Base-by-base conservation (phyloP, 75 land plant species). In the Cunninghamia lanceolata region DNA sequence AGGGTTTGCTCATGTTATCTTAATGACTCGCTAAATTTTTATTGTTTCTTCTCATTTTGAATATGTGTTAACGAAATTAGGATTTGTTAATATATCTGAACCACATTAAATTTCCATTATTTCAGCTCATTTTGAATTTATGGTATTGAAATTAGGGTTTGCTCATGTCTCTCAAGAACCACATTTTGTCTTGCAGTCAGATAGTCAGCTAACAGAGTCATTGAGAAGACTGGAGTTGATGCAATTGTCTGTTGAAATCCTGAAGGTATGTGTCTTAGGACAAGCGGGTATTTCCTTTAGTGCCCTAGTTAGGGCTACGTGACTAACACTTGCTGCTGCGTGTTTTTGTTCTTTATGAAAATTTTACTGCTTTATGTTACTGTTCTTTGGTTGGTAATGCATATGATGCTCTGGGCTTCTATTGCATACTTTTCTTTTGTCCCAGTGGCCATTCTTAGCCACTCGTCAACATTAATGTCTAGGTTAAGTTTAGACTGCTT, bases 191-290 rank as follows among this genome's bases (percentile, higher is more conserved):
- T 83, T 53, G 70, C 91, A 95, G 96, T 87, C 92, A 45, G 93
- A 91, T 78, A 68, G 86, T 6, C 84, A 85, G 45, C 46, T 95
- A 80, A 86, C 81, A 42, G 96, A 95, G 6, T 91, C 88, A 17
- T 76, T 94, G 87, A 91, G 93, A 88, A 89, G 88, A 81, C 92
- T 93, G 82, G 89, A 92, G 71, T 53, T 92, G 87, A 92, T 94
- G 96, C 85, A 83, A 59, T 86, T 95, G 54, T 84, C 93, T 32
- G 92, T 93, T 8, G 94, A 91, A 71, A 91, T 74, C 54, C 59
- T 95, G 13, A 89, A 95, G 91, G 96, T 93, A 16, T 32, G 84
- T 10, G 2, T 39, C 21, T 42, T 14, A 28, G 3, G 47, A 38
- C 50, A 45, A 45, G 45, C 13, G 46, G 46, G 13, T 38, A 45